Evolutionary conservation across 371 early-diverging fungal genomes (phyloP), one percentile per base, ranked within the genome.

Genomic region (Apophysomyces elegans): DNA sequence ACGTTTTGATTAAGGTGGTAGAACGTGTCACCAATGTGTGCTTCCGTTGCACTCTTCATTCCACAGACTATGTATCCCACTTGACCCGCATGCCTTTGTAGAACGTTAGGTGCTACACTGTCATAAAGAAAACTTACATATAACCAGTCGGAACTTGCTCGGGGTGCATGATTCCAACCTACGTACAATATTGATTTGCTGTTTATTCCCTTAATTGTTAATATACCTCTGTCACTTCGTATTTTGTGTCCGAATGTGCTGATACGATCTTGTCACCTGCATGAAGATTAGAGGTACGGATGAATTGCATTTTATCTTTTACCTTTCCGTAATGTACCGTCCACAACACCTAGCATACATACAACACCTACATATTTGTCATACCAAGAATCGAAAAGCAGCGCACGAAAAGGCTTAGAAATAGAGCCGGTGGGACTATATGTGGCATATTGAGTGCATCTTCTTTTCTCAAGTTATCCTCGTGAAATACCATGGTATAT

Each of bases 321-420:
- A 85, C 92, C 93, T 76, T 93, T 92, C 57, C 84, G 78, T 7
- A 99, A 67, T 4, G 71, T 74, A 12, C 99, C 99, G 77, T 96
- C 95, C 37, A 89, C 83, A 11, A 99, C 86, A 5, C 93, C 92
- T 68, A 99, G 75, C 76, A 98, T 80, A 72, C 96, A 97, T 5
- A 99, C 89, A 11, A 97, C 98, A 16, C 99, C 99, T 0, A 92
- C 89, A 75, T 97, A 99, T 36, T 86, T 85, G 73, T 98, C 97
- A 75, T 96, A 96, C 98, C 98, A 98, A 11, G 92, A 93, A 74
- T 99, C 99, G 69, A 99, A 98, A 36, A 99, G 75, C 8, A 98
- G 80, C 0, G 91, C 93, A 65, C 90, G 86, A 68, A 98, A 88
- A 5, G 95, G 92, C 54, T 79, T 86, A 0, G 75, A 74, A 8